Evolutionary conservation across 1,284 basidiomycete genomes (phyloP).

Genomic region (Anthracocystis walkeri): DNA sequence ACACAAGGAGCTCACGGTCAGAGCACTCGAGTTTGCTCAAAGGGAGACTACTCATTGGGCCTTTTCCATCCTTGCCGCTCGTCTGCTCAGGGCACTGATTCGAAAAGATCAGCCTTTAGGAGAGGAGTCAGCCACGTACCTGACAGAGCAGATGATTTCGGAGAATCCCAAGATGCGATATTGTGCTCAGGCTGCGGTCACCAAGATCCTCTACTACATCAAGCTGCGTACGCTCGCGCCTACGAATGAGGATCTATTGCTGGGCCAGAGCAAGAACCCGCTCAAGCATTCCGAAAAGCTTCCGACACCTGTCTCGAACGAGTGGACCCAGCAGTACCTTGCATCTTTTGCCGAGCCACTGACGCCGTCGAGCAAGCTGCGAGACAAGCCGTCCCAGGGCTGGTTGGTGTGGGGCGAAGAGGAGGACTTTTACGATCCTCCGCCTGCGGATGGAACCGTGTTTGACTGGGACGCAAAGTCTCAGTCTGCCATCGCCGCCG

Average conservation of each 20-base stretch:
- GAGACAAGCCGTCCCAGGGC: constrained; percentile 85
- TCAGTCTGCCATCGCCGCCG: constrained; percentile 74
- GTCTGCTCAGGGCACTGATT: constrained; percentile 79
- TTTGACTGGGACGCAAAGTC: constrained; percentile 79
- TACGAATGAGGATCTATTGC: constrained; percentile 79
- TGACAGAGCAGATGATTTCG: constrained; percentile 72
- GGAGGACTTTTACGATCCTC: constrained; percentile 78
- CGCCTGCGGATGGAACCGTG: constrained; percentile 73
- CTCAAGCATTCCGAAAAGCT: constrained; percentile 72
- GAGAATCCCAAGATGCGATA: constrained; percentile 84
- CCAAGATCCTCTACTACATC: constrained; percentile 80
- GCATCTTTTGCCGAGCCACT: constrained; percentile 70
- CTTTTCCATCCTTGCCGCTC: constrained; percentile 82
- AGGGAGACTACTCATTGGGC: constrained; percentile 87
- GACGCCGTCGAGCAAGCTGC: constrained; percentile 72
- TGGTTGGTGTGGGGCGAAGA: constrained; percentile 85
- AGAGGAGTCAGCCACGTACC: constrained; percentile 74
- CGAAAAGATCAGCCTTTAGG: constrained; percentile 80
- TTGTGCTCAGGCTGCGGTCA: constrained; percentile 81
- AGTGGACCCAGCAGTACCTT: constrained; percentile 75
- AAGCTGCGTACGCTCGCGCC: constrained; percentile 86
- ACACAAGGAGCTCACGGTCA: constrained; percentile 72
- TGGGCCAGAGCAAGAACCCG: constrained; percentile 83
- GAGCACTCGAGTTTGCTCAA: constrained; percentile 78
- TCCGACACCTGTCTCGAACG: constrained; percentile 62